Base-by-base conservation (phyloP, 1,284 basidiomycete genomes). In the Leccinum glutinopallens region DNA sequence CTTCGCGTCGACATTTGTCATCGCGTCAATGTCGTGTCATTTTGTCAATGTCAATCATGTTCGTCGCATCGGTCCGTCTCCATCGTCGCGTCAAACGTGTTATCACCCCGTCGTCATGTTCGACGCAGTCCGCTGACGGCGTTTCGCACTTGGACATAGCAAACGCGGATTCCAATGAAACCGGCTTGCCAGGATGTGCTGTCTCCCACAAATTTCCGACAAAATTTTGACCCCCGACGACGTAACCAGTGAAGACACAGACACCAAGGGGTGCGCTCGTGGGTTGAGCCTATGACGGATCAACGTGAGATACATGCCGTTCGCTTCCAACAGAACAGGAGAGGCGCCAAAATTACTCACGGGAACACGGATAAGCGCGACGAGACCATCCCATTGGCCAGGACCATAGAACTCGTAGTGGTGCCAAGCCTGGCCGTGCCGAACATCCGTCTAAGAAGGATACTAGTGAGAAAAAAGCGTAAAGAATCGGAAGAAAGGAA, bases 171-270 rank as follows among this genome's bases (percentile, higher is more conserved):
- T 90, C 89, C 75, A 84, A 83, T 51, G 78, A 82, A 4, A 76
- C 73, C 29, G 81, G 81, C 49, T 74, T 69, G 7, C 75, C 70
- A 2, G 80, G 77, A 59, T 84, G 82, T 5, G 68, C 58, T 7
- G 70, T 68, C 32, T 32, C 8, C 33, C 33, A 80, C 90, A 90
- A 91, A 62, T 84, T 87, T 8, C 90, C 90, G 13, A 90, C 87
- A 67, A 91, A 84, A 64, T 84, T 89, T 67, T 82, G 77, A 13
- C 83, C 83, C 0, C 85, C 88, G 13, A 87, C 80, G 55, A 92
- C 66, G 71, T 91, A 91, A 3, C 90, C 90, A 41, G 86, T 88
- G 69, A 92, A 87, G 59, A 91, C 81, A 72, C 82, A 80, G 10
- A 79, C 72, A 55, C 83, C 84, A 12, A 75, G 68, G 4, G 58